Base-by-base conservation (phyloP, 495 filamentous ascomycete genomes). In the Xylaria nigripes region DNA sequence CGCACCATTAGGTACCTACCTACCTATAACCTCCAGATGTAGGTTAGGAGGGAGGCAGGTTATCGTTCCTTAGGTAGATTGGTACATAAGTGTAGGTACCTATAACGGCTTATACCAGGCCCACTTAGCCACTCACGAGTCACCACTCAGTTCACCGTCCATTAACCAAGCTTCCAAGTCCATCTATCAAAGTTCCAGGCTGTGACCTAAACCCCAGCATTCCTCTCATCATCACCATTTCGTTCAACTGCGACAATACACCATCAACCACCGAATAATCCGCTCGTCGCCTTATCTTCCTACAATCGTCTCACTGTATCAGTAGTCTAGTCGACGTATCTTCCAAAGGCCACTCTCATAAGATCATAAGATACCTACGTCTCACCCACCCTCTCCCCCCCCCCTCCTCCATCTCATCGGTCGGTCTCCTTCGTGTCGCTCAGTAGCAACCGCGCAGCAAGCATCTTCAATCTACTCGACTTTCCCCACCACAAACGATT, bases 341-440 rank as follows among this genome's bases (percentile, higher is more conserved):
- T 50, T 50, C 58, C 55, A 51, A 59, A 50, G 34, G 38, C 50
- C 44, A 41, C 52, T 13, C 47, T 53, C 61, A 66, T 60, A 64
- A 61, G 56, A 57, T 18, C n/a, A 40, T 5, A 40, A 40, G 36
- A 4, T 18, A 18, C 16, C 16, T 54, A 61, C 32, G 56, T 51
- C 51, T 40, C 44, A 12, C 22, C 19, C 49, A 27, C 32, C 32
- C 32, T 36, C 32, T 12, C 25, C 25, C 25, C 32, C 27, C 46
- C 32, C 32, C 32, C 32, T 36, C 32, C 32, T 9, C 25, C 25
- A 5, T 21, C 46, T 27, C 48, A 18, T 40, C 55, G 30, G 36
- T 48, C 57, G 38, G 44, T 27, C 46, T 59, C 34, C 50, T 56
- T 55, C 38, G 45, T 43, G 46, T 51, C 24, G 51, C 44, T 50